Base-by-base conservation (phyloP, 345 rosid species). In the Linum lewisii region DNA sequence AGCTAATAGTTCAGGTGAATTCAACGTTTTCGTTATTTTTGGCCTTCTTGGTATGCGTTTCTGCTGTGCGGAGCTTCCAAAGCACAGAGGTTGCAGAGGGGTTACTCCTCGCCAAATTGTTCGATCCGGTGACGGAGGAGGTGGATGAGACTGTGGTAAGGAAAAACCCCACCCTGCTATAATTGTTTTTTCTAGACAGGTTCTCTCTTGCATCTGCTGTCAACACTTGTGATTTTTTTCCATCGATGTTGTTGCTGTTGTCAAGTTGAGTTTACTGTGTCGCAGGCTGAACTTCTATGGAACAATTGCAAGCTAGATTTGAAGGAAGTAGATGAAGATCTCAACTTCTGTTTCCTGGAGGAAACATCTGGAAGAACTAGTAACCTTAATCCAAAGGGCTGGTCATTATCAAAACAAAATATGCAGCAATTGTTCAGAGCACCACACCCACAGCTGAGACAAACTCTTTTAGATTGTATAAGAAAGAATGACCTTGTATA, bases 281-380 rank as follows among this genome's bases (percentile, higher is more conserved):
- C 65, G 69, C 88, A 87, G 97, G 82, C 58, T 65, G 84, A 81
- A 65, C 64, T 78, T 62, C 64, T 84, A 61, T 81, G 81, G 87
- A 67, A 59, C 65, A 71, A 68, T 62, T 87, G 97, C 74, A 65
- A 79, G 81, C 66, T 75, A 53, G 87, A 85, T 63, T 70, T 85
- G 64, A 78, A 75, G 68, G 88, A 82, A 24, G 71, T 70, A 67
- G 67, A 77, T 42, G 72, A 72, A 66, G 81, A 66, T 60, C 75
- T 76, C 50, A 61, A 67, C 69, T 69, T 76, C 51, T 78, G 80
- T 73, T 68, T 70, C 54, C 71, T 68, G 58, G 77, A 75, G 67
- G 72, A 68, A 66, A 69, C 62, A 15, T 66, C 54, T 55, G 56
- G 58, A 47, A 37, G 55, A 26, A 34, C 63, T 24, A n/a, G 59